Percentiles rank a stretch among this genome's conserved stretches.
phyloP scores from a whole-genome alignment of 192 early-diverging fungal genomes.

The Backusella tarrabulga region DNA sequence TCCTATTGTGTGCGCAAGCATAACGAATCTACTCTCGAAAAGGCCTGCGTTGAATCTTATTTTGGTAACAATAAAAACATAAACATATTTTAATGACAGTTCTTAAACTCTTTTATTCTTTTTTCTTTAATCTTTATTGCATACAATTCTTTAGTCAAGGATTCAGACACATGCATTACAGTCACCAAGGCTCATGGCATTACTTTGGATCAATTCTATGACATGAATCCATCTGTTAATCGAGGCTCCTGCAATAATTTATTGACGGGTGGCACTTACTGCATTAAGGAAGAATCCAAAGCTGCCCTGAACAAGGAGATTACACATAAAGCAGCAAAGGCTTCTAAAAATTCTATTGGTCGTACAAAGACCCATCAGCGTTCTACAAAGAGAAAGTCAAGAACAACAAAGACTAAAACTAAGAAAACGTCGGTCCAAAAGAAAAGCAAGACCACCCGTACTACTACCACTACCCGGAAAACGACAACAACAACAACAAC shows the following conservation, averaged over 20 bases:
- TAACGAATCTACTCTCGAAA: not conserved
- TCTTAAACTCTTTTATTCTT: not conserved
- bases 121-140: not conserved
- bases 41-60: not conserved
- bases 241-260: conserved; percentile 26
- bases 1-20: conserved; percentile 20
- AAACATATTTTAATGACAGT: not conserved
- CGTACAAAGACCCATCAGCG: not conserved
- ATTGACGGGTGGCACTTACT: conserved; percentile 15
- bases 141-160: conserved; percentile 6
- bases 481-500: not conserved
- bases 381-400: conserved; percentile 8
- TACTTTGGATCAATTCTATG: conserved; percentile 18
- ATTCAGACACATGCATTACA: conserved; percentile 21
- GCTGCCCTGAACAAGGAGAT: not conserved
- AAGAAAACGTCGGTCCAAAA: not conserved
- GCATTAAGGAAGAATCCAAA: not conserved
- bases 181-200: conserved; percentile 21
- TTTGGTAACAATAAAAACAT: not conserved
- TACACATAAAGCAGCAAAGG: not conserved
- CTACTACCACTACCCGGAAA: not conserved
- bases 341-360: not conserved
- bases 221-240: conserved; percentile 29
- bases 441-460: not conserved
- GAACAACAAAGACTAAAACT: not conserved